Conservation (phyloP, 305 asterid species). For the Stenogyne calaminthoides region DNA sequence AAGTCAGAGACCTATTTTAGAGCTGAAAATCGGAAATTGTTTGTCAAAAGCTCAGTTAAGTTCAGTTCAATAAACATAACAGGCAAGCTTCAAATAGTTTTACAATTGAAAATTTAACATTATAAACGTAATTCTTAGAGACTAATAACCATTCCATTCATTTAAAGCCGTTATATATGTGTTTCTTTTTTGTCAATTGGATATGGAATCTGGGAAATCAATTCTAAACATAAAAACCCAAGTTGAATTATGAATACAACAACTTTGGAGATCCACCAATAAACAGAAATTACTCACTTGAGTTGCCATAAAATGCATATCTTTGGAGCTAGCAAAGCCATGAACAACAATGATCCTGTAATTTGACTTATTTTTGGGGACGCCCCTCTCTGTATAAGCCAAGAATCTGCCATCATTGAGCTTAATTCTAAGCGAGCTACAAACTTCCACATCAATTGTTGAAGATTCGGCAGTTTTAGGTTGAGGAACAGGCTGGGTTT, state of each 20-base stretch:
- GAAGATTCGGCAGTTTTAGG: conserved; percentile 46
- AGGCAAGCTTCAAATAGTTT: neutral
- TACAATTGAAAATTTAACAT: neutral
- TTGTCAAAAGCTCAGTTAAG: neutral
- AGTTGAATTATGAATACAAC: conserved; percentile 16
- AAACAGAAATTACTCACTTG: conserved; percentile 45
- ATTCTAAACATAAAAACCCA: conserved; percentile 13
- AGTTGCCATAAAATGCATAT: conserved; percentile 81
- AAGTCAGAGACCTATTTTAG: neutral
- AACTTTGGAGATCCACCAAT: neutral
- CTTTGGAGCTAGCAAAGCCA: conserved; percentile 92
- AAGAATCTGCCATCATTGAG: conserved; percentile 84
- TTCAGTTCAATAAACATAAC: neutral
- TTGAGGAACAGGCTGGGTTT: conserved; percentile 47
- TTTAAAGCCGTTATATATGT: neutral
- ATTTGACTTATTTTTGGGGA: conserved; percentile 62
- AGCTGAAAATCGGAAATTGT: neutral
- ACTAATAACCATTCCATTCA: neutral
- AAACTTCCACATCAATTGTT: conserved; percentile 22
- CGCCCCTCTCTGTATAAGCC: conserved; percentile 89
- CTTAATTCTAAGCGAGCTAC: conserved; percentile 46
- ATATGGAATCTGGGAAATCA: neutral
- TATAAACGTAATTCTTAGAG: neutral
- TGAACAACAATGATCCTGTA: conserved; percentile 72
- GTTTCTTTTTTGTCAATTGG: neutral